Conservation (phyloP, 2,329 filamentous ascomycete species). For the Pseudovirgaria hyperparasitica region DNA sequence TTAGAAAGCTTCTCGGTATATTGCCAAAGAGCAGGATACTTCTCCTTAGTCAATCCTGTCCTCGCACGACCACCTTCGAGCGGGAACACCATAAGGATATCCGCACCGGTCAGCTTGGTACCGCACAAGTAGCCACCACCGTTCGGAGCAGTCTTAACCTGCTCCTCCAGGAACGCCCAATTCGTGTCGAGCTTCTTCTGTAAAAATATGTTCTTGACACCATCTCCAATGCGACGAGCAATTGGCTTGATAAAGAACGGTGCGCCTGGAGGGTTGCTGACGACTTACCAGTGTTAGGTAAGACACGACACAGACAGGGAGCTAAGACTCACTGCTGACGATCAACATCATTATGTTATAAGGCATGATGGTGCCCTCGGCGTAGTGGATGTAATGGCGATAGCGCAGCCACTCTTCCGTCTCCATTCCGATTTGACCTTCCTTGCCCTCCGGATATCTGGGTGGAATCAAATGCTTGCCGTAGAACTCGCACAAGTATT, state of each 20-base stretch:
- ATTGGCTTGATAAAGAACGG: slow-evolving; percentile 60
- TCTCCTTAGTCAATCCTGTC: slow-evolving; percentile 25
- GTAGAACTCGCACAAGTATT: slow-evolving; percentile 67
- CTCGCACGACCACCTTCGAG: slow-evolving; percentile 30
- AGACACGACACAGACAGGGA: slow-evolving; percentile 1
- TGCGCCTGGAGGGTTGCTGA: slow-evolving; percentile 39
- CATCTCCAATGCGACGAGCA: slow-evolving; percentile 40
- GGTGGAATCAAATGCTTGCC: slow-evolving; percentile 38
- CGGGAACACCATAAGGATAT: slow-evolving; percentile 41
- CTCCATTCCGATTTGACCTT: slow-evolving; percentile 43
- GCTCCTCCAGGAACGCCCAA: slow-evolving; percentile 38
- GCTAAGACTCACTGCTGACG: slow-evolving; percentile 33
- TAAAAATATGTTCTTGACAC: slow-evolving; percentile 32
- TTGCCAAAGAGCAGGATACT: slow-evolving; percentile 33
- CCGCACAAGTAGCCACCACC: slow-evolving; percentile 40
- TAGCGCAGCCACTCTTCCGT: slow-evolving; percentile 48
- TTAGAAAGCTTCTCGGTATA: slow-evolving; percentile 34
- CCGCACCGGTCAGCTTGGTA: slow-evolving; percentile 34
- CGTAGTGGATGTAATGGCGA: slow-evolving; percentile 67
- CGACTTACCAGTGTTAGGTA: slow-evolving; percentile 16
- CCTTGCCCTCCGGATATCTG: slow-evolving; percentile 39
- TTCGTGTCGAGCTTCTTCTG: slow-evolving; percentile 35
- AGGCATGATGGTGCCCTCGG: slow-evolving; percentile 76
- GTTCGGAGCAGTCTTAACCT: slow-evolving; percentile 33
- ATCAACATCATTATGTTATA: slow-evolving; percentile 52